phyloP scores from a whole-genome alignment of 495 filamentous ascomycete species.

The Staphylotrichum longicolle region DNA sequence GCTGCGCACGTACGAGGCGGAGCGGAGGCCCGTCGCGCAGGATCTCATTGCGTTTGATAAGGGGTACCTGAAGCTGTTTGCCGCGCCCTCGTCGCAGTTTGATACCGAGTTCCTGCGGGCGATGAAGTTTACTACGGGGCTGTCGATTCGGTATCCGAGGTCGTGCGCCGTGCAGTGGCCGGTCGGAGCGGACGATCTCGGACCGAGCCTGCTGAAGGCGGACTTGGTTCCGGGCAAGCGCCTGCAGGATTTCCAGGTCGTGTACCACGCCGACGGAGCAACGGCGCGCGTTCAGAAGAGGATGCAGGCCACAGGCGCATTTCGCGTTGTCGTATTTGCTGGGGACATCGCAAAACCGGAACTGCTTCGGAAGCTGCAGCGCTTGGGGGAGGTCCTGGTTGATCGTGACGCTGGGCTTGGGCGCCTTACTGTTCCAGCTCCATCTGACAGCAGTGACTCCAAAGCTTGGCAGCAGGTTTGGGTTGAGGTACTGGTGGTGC shows the following conservation, averaged over 20 bases:
- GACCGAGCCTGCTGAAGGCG: conserved; percentile 41
- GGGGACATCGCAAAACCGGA: conserved; percentile 10
- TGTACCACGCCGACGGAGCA: conserved; percentile 21
- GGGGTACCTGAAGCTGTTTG: conserved; percentile 51
- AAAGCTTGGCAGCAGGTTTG: neutral
- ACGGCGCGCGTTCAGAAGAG: conserved; percentile 13
- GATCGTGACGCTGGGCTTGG: conserved; percentile 9
- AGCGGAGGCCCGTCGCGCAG: conserved; percentile 66
- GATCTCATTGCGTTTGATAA: conserved; percentile 73
- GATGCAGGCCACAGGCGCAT: conserved; percentile 18
- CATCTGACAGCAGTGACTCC: neutral
- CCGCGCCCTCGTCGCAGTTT: conserved; percentile 43
- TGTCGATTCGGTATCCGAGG: conserved; percentile 22
- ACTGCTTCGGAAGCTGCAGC: neutral
- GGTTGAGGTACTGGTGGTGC: conserved; percentile 57
- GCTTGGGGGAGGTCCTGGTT: conserved; percentile 9
- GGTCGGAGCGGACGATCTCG: conserved; percentile 18
- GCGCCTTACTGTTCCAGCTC: neutral
- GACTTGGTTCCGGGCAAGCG: conserved; percentile 24
- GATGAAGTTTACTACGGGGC: conserved; percentile 42
- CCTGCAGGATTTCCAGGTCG: conserved; percentile 22
- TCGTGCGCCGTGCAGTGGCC: conserved; percentile 19
- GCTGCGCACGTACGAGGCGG: conserved; percentile 66
- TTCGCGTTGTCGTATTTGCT: conserved; percentile 23
- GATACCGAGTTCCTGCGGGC: conserved; percentile 28